Evolutionary conservation across 805 yeast genomes (phyloP), one percentile per base, ranked within the genome.

Genomic region (Kluyveromyces aestuarii): DNA sequence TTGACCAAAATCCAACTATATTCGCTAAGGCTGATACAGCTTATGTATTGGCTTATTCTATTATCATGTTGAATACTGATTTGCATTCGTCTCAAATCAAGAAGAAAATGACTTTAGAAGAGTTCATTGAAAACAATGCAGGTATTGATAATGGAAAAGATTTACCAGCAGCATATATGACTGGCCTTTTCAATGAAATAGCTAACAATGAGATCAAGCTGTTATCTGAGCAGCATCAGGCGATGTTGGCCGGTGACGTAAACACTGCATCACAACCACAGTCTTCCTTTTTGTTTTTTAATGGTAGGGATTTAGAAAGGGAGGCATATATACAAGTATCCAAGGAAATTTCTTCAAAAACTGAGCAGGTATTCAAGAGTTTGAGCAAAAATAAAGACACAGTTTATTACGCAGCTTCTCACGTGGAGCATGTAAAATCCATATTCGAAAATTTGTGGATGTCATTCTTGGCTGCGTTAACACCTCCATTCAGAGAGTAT

Each of bases 381-480:
- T 67, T 87, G 52, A 82, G 84, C 42, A 76, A 71, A 53, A 58
- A 72, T 40, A 75, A 73, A 49, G 70, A 71, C 30, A 68, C 67
- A 17, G 74, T 79, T 0, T 90, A 82, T 61, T 87, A 87, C 64
- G 79, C 82, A 17, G 97, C 97, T 0, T 79, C 89, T 1, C 91
- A 86, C 59, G 79, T 86, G 14, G 95, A 88, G 56, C 96, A 91
- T 62, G 96, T 91, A 14, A 84, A 79, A 62, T 90, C 97, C 1
- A 87, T 95, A 61, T 91, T 93, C 68, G 96, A 91, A 58, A 87
- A 87, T 16, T 71, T 86, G 41, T 93, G 99, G 99, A 90, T 95
- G 96, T 88, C 97, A 0, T 79, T 93, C 44, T 73, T 93, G 55
- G 98, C 98, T 7, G 97, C 95, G 0, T 73, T 93, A 45, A 89